Conservation (phyloP, 2,329 filamentous ascomycete species). For the Triangularia verruculosa region DNA sequence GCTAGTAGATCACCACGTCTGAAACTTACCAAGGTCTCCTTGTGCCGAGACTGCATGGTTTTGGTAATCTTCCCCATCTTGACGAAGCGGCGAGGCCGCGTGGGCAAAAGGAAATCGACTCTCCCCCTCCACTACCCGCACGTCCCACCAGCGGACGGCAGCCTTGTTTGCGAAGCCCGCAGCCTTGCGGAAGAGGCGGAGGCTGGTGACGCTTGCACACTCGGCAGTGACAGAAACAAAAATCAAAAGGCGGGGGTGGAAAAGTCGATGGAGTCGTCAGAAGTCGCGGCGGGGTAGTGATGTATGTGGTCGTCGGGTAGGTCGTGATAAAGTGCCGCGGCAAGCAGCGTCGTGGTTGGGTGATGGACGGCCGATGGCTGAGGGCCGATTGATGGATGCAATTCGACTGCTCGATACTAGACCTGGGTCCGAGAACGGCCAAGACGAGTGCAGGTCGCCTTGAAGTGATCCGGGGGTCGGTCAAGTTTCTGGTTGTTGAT, state of each 20-base stretch:
- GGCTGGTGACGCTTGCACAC: constrained; percentile 1
- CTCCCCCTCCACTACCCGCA: constrained; percentile 58
- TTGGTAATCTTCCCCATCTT: constrained; percentile 69
- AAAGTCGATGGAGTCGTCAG: constrained; percentile 5
- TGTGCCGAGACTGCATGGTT: constrained; percentile 63
- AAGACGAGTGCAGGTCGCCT: constrained; percentile 32
- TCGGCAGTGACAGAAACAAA: neutral
- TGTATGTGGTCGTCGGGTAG: neutral
- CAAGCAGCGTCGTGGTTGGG: constrained; percentile 1
- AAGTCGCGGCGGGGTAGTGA: neutral
- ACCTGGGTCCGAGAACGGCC: constrained; percentile 19
- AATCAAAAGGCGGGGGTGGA: neutral
- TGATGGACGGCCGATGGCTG: neutral
- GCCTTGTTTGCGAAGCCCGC: constrained; percentile 31
- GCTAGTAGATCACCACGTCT: neutral
- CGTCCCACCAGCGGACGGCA: constrained; percentile 40
- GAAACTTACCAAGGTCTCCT: constrained; percentile 60
- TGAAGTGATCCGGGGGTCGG: constrained; percentile 14
- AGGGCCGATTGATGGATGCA: constrained; percentile 7
- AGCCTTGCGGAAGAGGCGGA: constrained; percentile 19
- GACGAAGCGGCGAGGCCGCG: constrained; percentile 59
- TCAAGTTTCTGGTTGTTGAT: neutral
- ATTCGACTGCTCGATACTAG: constrained; percentile 7
- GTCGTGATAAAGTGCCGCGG: constrained; percentile 4
- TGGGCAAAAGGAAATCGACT: constrained; percentile 37